Percentiles rank a stretch among this genome's conserved stretches.
Conservation (phyloP, 352 stramenopile genomes). For the Globisporangium mamillatum region DNA sequence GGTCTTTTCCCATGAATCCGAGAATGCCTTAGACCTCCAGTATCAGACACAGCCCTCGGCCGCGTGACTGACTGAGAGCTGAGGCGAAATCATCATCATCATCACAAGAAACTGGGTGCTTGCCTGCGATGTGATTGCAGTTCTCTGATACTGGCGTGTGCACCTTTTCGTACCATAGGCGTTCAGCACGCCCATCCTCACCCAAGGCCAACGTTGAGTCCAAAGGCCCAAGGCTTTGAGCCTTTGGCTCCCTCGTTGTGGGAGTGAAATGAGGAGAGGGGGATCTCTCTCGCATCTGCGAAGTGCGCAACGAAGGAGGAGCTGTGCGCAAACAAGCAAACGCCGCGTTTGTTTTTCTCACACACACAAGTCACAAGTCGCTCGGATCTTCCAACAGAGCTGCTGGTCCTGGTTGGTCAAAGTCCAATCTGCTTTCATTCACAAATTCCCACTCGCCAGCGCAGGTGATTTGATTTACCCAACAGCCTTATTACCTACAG, state of each 20-base stretch:
- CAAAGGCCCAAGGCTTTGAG: too few species aligned
- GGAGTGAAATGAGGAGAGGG: neutral
- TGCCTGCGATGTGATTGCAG: neutral
- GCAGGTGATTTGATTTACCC: neutral
- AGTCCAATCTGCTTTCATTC: slow-evolving; percentile 1
- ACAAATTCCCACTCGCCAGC: slow-evolving; percentile 6
- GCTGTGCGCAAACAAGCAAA: neutral
- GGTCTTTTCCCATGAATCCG: neutral
- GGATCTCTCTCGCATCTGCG: slow-evolving; percentile 2
- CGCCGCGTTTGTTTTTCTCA: slow-evolving; percentile 3
- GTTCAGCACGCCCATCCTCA: slow-evolving; percentile 1
- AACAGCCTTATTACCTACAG: neutral
- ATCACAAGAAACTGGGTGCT: too few species aligned
- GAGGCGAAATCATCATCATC: too few species aligned
- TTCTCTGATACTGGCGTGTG: slow-evolving; percentile 2
- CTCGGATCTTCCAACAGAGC: neutral
- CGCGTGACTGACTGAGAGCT: neutral
- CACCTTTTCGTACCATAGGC: slow-evolving; percentile 5
- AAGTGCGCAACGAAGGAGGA: neutral
- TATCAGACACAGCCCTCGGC: neutral
- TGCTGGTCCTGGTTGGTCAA: neutral
- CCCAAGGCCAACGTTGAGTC: neutral
- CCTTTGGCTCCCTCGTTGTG: slow-evolving; percentile 1
- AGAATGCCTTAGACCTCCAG: neutral
- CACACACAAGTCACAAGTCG: neutral